Conservation (phyloP, 1,139 yeast species). For the Hyphopichia khmerensis region DNA sequence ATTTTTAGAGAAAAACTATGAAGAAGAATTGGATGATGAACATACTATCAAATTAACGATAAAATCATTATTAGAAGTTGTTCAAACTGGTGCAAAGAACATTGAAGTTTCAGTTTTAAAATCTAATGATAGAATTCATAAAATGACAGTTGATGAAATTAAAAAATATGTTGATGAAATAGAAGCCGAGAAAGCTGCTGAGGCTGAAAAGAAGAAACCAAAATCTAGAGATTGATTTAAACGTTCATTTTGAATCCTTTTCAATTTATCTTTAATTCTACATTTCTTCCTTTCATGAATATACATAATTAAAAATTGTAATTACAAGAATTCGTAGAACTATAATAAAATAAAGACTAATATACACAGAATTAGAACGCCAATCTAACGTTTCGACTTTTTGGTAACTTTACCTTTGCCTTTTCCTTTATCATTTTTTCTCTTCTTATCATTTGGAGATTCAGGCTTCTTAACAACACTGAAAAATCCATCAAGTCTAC, state of each 20-base stretch:
- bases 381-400: conserved; percentile 11
- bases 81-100: conserved; percentile 96
- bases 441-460: conserved; percentile 20
- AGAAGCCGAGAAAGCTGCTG: conserved; percentile 89
- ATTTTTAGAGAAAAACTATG: conserved; percentile 87
- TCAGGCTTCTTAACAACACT: conserved; percentile 58
- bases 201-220: conserved; percentile 82
- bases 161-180: conserved; percentile 76
- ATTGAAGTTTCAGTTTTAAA: conserved; percentile 89
- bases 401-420: conserved; percentile 18
- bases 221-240: conserved; percentile 24
- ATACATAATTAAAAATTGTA: not conserved
- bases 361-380: not conserved
- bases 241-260: not conserved
- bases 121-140: conserved; percentile 56
- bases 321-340: not conserved
- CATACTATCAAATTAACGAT: conserved; percentile 80
- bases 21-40: conserved; percentile 64
- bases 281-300: not conserved
- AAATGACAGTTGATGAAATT: conserved; percentile 69
- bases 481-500: conserved; percentile 89
- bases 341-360: conserved; percentile 3
- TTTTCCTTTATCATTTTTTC: conserved; percentile 18
- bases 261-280: not conserved
- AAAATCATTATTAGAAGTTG: conserved; percentile 88